Evolutionary conservation across 306 rosid genomes (phyloP).

Genomic region (Prunus persica): DNA sequence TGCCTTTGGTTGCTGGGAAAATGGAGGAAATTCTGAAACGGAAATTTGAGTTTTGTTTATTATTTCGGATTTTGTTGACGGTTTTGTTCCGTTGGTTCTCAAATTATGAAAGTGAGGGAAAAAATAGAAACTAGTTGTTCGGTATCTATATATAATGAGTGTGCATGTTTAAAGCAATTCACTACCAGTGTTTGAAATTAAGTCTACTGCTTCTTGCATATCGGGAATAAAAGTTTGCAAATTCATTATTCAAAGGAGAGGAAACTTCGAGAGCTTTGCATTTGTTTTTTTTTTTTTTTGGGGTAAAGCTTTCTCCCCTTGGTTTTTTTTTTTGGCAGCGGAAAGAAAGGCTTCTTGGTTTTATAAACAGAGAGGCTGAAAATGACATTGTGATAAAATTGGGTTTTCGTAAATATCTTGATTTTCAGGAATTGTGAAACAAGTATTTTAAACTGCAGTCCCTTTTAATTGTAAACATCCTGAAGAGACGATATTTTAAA

Average conservation of each 20-base stretch:
- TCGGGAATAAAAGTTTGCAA: neutral
- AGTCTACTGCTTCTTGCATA: neutral
- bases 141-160: neutral
- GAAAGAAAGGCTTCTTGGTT: neutral
- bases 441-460: neutral
- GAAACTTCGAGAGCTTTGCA: neutral
- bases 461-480: neutral
- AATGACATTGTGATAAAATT: neutral
- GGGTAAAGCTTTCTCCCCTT: neutral
- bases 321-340: neutral
- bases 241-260: neutral
- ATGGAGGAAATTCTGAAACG: neutral
- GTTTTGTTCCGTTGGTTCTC: neutral
- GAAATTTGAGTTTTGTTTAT: neutral
- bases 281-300: neutral
- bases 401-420: neutral
- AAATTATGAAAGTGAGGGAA: neutral
- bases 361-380: neutral
- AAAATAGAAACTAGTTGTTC: neutral
- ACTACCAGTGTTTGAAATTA: neutral
- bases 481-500: neutral
- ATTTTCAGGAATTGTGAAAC: neutral
- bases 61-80: neutral
- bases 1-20: conserved; percentile 4
- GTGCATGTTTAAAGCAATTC: neutral